These are phyloP conservation scores for Mesotaenium endlicherianum DNA, from an alignment of 139 green algal genomes.

Conservation along the genomic window DNA sequence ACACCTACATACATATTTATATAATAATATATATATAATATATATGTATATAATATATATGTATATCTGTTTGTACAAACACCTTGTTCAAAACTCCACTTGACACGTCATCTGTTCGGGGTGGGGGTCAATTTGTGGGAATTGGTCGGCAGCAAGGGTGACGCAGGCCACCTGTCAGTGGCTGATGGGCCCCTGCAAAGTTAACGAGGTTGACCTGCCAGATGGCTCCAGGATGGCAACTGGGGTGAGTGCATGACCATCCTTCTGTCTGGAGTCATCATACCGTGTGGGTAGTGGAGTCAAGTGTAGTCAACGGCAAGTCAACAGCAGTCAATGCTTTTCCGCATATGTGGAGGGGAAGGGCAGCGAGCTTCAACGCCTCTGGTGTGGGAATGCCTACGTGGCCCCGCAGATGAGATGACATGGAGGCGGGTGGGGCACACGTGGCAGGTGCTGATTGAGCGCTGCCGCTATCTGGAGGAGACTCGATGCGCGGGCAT, in stretches of 20 bases:
- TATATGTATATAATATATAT: too few species aligned
- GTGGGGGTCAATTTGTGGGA: too few species aligned
- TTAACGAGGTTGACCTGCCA: slow-evolving; percentile 7
- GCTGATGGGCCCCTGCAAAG: slow-evolving; percentile 34
- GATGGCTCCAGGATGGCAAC: neutral
- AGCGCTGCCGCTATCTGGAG: slow-evolving; percentile 48
- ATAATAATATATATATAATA: too few species aligned
- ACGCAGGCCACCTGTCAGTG: slow-evolving; percentile 33
- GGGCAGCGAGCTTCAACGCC: too few species aligned
- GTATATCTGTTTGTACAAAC: too few species aligned
- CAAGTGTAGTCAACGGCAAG: neutral
- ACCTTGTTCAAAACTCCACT: too few species aligned
- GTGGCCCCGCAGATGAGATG: too few species aligned
- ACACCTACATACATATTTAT: too few species aligned
- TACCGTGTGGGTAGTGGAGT: neutral
- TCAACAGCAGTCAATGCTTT: neutral
- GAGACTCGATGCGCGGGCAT: slow-evolving; percentile 32
- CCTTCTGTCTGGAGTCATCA: neutral
- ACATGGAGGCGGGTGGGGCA: too few species aligned
- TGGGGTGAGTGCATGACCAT: neutral
- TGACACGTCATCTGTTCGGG: too few species aligned
- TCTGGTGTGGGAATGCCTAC: too few species aligned
- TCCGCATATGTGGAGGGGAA: neutral
- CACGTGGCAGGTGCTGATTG: slow-evolving; percentile 34
- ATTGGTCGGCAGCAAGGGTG: too few species aligned